These are phyloP conservation scores for Fusarium tanahbumbuense DNA, from an alignment of 2,329 filamentous ascomycete species.

Conservation along the genomic window DNA sequence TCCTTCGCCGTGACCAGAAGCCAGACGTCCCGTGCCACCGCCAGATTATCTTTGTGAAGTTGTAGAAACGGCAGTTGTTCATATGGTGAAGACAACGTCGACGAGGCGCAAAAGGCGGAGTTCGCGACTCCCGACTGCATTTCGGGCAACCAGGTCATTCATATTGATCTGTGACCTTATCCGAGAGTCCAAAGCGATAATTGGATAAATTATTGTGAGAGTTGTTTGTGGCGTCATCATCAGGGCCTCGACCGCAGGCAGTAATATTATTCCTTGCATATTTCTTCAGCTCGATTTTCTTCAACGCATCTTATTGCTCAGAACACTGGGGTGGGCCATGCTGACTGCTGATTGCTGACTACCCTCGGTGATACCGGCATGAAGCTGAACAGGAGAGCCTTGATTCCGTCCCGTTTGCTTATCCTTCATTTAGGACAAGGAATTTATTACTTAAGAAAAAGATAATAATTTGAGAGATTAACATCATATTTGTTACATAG, in stretches of 20 bases:
- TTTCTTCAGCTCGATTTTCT: neutral
- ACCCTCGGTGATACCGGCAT: neutral
- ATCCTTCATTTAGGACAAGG: too few species aligned
- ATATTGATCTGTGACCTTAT: neutral
- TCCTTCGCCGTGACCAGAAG: too few species aligned
- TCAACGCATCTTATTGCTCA: neutral
- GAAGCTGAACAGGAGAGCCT: neutral
- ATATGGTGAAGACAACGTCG: too few species aligned
- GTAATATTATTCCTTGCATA: neutral
- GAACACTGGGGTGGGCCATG: neutral
- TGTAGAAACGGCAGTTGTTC: too few species aligned
- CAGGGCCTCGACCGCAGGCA: neutral
- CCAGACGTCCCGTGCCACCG: too few species aligned
- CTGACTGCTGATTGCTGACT: neutral
- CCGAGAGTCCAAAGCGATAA: neutral
- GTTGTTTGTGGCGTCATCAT: neutral
- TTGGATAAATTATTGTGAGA: neutral
- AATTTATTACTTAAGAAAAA: neutral
- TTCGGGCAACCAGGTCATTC: neutral
- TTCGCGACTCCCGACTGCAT: neutral
- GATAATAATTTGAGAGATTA: fast-evolving
- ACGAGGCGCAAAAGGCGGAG: neutral
- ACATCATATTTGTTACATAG: too few species aligned
- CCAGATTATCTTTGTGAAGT: too few species aligned
- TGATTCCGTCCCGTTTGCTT: neutral